phyloP scores from a whole-genome alignment of 768 basidiomycete species.

The Nidularia pulvinata region DNA sequence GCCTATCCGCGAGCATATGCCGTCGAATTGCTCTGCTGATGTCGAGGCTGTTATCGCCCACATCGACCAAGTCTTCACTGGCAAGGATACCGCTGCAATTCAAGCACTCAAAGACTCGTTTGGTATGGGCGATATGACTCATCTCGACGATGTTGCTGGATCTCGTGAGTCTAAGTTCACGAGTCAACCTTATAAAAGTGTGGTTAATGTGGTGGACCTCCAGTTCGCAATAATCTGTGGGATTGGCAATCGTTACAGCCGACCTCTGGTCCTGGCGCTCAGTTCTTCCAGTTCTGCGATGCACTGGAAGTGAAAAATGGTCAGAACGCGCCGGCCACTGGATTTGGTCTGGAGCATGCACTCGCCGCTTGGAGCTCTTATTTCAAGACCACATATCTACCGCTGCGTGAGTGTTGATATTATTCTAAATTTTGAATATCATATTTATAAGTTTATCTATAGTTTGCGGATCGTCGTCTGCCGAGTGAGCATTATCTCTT shows the following conservation, averaged over 20 bases:
- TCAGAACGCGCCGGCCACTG: slow-evolving; percentile 40
- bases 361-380: slow-evolving; percentile 59
- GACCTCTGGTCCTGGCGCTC: slow-evolving; percentile 36
- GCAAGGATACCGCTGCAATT: slow-evolving; percentile 43
- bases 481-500: slow-evolving; percentile 37
- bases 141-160: slow-evolving; percentile 68
- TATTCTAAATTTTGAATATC: background rate
- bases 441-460: background rate
- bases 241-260: slow-evolving; percentile 71
- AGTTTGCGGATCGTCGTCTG: slow-evolving; percentile 52
- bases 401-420: slow-evolving; percentile 31
- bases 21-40: slow-evolving; percentile 73
- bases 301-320: slow-evolving; percentile 66
- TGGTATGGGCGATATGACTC: slow-evolving; percentile 54
- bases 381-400: slow-evolving; percentile 52
- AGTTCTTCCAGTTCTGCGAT: slow-evolving; percentile 66
- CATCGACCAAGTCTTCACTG: slow-evolving; percentile 55
- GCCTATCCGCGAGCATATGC: slow-evolving; percentile 68
- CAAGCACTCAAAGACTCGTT: slow-evolving; percentile 55
- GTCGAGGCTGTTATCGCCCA: slow-evolving; percentile 62
- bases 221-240: slow-evolving; percentile 59
- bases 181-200: too few relatives aligned
- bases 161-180: slow-evolving; percentile 33
- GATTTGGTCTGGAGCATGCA: slow-evolving; percentile 66
- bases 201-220: background rate